phyloP scores from a whole-genome alignment of 2,329 filamentous ascomycete species.

The Hypoxylon sp. region DNA sequence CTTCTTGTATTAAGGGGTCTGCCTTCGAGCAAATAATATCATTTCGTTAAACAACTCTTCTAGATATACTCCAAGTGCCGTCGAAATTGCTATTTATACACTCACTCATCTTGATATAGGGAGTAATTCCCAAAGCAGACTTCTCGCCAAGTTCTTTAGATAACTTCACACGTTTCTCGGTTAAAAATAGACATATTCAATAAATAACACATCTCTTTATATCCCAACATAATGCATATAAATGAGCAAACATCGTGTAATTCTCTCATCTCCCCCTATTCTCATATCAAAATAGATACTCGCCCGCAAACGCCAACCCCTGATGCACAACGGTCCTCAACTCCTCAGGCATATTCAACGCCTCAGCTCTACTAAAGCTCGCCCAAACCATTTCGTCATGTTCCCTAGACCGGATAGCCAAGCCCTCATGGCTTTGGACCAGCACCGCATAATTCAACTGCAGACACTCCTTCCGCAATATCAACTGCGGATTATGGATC shows the following conservation, averaged over 20 bases:
- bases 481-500: conserved; percentile 37
- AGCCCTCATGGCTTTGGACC: conserved; percentile 50
- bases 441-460: conserved; percentile 53
- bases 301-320: conserved; percentile 49
- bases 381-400: conserved; percentile 54
- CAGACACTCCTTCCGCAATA: conserved; percentile 37
- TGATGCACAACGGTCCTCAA: conserved; percentile 46
- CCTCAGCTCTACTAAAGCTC: conserved; percentile 41
- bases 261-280: not conserved
- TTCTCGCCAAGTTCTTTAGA: not conserved
- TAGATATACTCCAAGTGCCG: not conserved
- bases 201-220: not conserved
- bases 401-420: conserved; percentile 51
- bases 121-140: not conserved
- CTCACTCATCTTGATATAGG: not conserved
- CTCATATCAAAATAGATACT: conserved; percentile 40
- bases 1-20: not conserved
- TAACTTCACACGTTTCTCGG: not conserved
- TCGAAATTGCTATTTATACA: not conserved
- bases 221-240: not conserved
- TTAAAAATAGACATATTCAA: not conserved
- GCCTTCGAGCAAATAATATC: not conserved
- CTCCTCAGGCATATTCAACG: conserved; percentile 41
- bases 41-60: not conserved
- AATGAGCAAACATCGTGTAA: not conserved